Evolutionary conservation across 1,284 basidiomycete genomes (phyloP).

Genomic region (Butyriboletus appendiculatus): DNA sequence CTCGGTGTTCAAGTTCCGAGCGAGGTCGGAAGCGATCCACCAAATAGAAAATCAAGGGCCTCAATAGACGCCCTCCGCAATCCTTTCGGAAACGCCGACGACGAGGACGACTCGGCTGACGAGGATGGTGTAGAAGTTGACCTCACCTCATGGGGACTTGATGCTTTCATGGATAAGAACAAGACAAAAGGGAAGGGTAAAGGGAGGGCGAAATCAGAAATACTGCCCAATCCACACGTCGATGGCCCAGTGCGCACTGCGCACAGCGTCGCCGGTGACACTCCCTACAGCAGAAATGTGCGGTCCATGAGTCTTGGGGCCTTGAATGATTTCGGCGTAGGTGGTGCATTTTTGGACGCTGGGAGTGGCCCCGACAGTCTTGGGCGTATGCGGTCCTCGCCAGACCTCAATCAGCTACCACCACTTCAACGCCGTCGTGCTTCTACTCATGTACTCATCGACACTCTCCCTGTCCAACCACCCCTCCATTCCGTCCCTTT

Average conservation of each 20-base stretch:
- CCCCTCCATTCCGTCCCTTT: constrained; percentile 62
- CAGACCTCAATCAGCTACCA: constrained; percentile 51
- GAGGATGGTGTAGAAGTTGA: constrained; percentile 68
- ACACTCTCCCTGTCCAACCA: constrained; percentile 43
- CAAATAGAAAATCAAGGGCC: constrained; percentile 46
- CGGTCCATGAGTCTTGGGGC: constrained; percentile 68
- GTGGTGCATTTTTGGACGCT: constrained; percentile 47
- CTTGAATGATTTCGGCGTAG: constrained; percentile 52
- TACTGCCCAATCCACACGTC: constrained; percentile 52
- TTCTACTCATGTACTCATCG: constrained; percentile 51
- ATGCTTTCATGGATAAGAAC: constrained; percentile 70
- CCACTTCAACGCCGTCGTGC: constrained; percentile 46
- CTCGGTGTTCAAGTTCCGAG: constrained; percentile 67
- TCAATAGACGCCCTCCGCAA: constrained; percentile 68
- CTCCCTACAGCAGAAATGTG: constrained; percentile 37
- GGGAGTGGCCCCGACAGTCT: constrained; percentile 28
- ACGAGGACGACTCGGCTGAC: constrained; percentile 52
- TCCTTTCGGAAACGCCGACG: constrained; percentile 66
- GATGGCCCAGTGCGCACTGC: constrained; percentile 38
- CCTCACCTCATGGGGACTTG: constrained; percentile 80
- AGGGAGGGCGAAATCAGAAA: constrained; percentile 47
- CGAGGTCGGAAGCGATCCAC: constrained; percentile 53
- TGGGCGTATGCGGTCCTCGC: constrained; percentile 41
- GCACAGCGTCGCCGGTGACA: constrained; percentile 33
- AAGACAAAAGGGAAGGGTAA: constrained; percentile 52